A percentile compares a stretch with the other conserved stretches of the same genome.
Conservation (phyloP, 140 eudicot species). For the Cichorium intybus region DNA sequence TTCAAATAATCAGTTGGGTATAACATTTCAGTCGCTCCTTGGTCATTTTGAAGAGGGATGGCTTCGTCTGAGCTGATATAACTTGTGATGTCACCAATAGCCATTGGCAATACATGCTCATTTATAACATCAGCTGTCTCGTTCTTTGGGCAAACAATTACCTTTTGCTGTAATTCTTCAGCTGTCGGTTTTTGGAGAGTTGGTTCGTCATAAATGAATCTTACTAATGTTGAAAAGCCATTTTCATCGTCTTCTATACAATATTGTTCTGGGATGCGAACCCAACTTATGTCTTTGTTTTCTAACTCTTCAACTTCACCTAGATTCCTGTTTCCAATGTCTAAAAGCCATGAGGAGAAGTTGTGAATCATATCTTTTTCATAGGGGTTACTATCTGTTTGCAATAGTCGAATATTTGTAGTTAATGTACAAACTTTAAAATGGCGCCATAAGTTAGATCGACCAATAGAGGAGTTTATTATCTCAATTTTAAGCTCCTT, state of each 20-base stretch:
- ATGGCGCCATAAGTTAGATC: neutral
- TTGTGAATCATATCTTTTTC: neutral
- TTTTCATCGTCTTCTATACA: neutral
- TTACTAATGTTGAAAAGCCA: neutral
- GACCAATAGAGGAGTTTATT: neutral
- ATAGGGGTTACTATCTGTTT: neutral
- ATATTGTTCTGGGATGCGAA: neutral
- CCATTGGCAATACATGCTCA: neutral
- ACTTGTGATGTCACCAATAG: neutral
- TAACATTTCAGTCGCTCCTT: neutral
- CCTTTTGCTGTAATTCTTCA: neutral
- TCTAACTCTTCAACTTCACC: too few species aligned
- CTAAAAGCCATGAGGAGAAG: neutral
- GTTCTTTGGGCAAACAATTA: neutral
- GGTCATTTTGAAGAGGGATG: neutral
- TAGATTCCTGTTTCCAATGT: neutral
- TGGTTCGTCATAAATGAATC: neutral
- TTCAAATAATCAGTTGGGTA: neutral
- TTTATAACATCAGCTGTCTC: neutral
- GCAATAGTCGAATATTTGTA: neutral
- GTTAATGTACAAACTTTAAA: neutral
- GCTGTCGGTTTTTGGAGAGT: neutral
- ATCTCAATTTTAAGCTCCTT: neutral
- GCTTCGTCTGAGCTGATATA: neutral
- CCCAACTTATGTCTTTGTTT: neutral